Evolutionary conservation across 176 grass and related monocot species (phyloP).

Genomic region (Aegilops sharonensis): DNA sequence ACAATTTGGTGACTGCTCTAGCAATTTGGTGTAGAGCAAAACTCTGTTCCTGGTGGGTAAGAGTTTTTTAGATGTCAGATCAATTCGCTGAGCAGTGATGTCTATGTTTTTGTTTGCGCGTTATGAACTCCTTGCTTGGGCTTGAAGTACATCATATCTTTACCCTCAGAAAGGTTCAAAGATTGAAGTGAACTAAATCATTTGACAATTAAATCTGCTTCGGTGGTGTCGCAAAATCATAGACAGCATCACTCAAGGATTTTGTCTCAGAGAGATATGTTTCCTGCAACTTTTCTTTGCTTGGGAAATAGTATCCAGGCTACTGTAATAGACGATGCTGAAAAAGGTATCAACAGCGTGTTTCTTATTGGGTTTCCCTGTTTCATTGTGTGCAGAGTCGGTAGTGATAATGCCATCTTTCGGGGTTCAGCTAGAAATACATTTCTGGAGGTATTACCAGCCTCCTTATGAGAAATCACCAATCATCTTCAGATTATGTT

Average conservation of each 20-base stretch:
- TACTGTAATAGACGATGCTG: neutral
- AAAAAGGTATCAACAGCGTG: neutral
- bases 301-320: conserved; percentile 9
- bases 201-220: neutral
- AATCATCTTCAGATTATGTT: neutral
- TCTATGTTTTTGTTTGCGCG: neutral
- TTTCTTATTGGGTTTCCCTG: neutral
- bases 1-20: neutral
- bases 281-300: neutral
- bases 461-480: neutral
- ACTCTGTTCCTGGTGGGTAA: neutral
- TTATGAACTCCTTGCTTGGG: neutral
- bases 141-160: neutral
- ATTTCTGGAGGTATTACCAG: conserved; percentile 70
- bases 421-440: conserved; percentile 82
- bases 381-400: conserved; percentile 52
- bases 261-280: neutral
- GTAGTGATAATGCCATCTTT: conserved; percentile 89
- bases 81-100: neutral
- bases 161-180: neutral
- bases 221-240: neutral
- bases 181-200: neutral
- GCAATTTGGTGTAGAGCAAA: neutral
- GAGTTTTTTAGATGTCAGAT: neutral
- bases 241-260: neutral